A percentile compares a stretch with the other conserved stretches of the same genome.
Evolutionary conservation across 169 alveolate genomes (phyloP).

Genomic region (Condylostoma magnum): DNA sequence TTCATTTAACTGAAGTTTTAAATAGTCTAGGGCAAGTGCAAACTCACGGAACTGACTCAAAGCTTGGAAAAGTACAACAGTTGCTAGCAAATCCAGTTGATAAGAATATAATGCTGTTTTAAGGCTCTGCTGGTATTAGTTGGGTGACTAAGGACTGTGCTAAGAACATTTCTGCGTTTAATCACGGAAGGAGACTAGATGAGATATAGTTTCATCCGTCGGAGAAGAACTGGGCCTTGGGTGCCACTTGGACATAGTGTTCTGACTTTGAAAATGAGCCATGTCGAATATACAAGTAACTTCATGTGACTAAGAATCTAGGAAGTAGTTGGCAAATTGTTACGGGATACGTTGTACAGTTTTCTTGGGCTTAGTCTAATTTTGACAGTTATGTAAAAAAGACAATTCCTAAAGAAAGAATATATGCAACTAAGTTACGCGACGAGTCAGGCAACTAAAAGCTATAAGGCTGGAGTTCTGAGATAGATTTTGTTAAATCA

Average conservation of each 20-base stretch:
- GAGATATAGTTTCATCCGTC: slow-evolving; percentile 61
- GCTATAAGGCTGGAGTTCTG: slow-evolving; percentile 85
- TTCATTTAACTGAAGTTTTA: neutral
- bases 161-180: slow-evolving; percentile 36
- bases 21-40: slow-evolving; percentile 6
- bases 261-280: slow-evolving; percentile 49
- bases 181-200: slow-evolving; percentile 47
- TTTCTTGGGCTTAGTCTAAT: slow-evolving; percentile 50
- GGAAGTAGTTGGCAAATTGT: slow-evolving; percentile 46
- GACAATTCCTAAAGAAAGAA: slow-evolving; percentile 29
- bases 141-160: slow-evolving; percentile 65
- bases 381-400: slow-evolving; percentile 16
- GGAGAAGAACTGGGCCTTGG: slow-evolving; percentile 55
- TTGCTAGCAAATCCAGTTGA: slow-evolving; percentile 44
- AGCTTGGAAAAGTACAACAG: slow-evolving; percentile 28
- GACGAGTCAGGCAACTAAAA: slow-evolving; percentile 43
- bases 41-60: neutral
- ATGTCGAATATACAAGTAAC: slow-evolving; percentile 45
- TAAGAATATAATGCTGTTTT: slow-evolving; percentile 33
- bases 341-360: slow-evolving; percentile 48
- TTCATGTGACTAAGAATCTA: slow-evolving; percentile 46
- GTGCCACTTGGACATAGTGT: slow-evolving; percentile 50
- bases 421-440: slow-evolving; percentile 49
- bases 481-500: slow-evolving; percentile 83
- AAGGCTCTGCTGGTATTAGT: slow-evolving; percentile 44